Evolutionary conservation across 192 early-diverging fungal genomes (phyloP).

Genomic region (Oehlia diaphana): DNA sequence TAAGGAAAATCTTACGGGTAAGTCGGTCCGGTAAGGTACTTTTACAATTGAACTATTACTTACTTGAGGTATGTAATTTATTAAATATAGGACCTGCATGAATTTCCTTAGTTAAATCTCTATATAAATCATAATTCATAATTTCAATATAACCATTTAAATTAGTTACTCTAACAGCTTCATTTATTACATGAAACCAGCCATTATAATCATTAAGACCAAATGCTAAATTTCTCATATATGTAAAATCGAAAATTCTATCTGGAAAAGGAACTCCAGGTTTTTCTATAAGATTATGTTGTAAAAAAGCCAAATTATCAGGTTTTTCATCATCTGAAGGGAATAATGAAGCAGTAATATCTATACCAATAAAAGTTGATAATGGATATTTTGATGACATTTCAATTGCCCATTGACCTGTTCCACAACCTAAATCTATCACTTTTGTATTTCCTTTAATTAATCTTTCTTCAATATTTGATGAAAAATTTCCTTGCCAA

Average conservation of each 20-base stretch:
- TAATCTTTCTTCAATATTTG: neutral
- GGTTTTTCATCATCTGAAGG: neutral
- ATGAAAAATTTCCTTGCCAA: neutral
- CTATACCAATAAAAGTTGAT: conserved; percentile 5
- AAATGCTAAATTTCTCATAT: neutral
- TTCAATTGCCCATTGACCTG: neutral
- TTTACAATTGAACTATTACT: neutral
- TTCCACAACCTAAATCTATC: neutral
- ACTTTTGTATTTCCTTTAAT: conserved; percentile 2
- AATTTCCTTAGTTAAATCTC: neutral
- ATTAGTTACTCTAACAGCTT: conserved; percentile 40
- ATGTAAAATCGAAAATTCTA: neutral
- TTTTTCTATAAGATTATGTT: conserved; percentile 3
- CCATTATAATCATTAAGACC: neutral
- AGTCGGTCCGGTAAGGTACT: no score
- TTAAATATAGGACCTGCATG: neutral
- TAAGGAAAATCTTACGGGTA: no score
- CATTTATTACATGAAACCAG: conserved; percentile 21
- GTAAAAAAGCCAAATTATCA: neutral
- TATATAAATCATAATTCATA: conserved; percentile 33
- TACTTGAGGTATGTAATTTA: neutral
- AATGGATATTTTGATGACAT: neutral
- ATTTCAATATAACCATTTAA: conserved; percentile 42
- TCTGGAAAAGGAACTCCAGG: conserved; percentile 1
- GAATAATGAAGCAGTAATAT: neutral